Conservation (phyloP, 2,329 filamentous ascomycete genomes). For the Colletotrichum phormii region DNA sequence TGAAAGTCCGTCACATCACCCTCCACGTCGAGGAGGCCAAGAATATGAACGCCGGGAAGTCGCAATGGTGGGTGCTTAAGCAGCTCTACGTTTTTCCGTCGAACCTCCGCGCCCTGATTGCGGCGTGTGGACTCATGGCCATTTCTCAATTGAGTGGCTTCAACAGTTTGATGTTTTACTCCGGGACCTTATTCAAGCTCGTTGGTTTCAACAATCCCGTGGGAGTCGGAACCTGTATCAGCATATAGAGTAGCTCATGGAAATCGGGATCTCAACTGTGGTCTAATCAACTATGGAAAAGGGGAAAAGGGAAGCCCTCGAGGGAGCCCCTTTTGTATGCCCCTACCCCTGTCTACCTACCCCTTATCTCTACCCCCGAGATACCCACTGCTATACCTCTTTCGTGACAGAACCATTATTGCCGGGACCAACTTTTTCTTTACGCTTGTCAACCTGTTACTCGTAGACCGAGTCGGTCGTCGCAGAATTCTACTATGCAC, state of each 20-base stretch:
- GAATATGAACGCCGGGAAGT: slow-evolving; percentile 52
- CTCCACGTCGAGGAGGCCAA: slow-evolving; percentile 52
- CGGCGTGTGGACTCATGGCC: slow-evolving; percentile 63
- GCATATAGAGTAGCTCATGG: too few relatives aligned
- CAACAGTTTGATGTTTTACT: slow-evolving; percentile 64
- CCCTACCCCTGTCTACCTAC: too few relatives aligned
- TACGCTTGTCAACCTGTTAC: slow-evolving; percentile 58
- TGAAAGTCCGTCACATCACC: slow-evolving; percentile 57
- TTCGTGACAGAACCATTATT: too few relatives aligned
- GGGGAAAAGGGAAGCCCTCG: too few relatives aligned
- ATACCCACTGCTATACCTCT: too few relatives aligned
- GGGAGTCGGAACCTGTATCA: slow-evolving; percentile 58
- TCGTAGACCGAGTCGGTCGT: slow-evolving; percentile 58
- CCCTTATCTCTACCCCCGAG: too few relatives aligned
- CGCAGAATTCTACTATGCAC: slow-evolving; percentile 56
- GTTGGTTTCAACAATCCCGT: slow-evolving; percentile 62
- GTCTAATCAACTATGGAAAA: too few relatives aligned
- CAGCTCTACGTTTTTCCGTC: slow-evolving; percentile 56
- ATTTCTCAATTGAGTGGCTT: slow-evolving; percentile 64
- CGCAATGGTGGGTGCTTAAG: slow-evolving; percentile 54
- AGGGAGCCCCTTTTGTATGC: too few relatives aligned
- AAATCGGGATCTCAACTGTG: too few relatives aligned
- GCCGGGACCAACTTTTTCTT: slow-evolving; percentile 62
- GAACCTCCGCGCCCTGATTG: slow-evolving; percentile 58
- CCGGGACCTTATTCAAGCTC: slow-evolving; percentile 49